Evolutionary conservation across 495 filamentous ascomycete genomes (phyloP).

Genomic region (Hypoxylon crocopeplum): DNA sequence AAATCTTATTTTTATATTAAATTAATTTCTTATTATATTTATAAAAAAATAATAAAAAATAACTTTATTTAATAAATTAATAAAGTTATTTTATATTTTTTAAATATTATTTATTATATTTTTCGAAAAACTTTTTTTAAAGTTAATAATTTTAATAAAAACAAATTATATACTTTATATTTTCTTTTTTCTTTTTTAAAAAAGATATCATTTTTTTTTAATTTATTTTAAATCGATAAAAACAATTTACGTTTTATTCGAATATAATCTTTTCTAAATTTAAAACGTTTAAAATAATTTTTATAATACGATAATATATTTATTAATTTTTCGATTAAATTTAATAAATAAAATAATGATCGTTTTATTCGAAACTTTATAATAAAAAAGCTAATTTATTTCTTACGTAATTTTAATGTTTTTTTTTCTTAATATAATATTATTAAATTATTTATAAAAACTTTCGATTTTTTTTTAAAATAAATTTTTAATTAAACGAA

Average conservation of each 20-base stretch:
- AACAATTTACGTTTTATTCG: not conserved
- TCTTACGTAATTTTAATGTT: not conserved
- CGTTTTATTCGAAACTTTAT: not conserved
- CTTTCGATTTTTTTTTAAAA: not conserved
- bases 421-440: constrained; percentile 1
- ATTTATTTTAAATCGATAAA: not conserved
- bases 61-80: no score
- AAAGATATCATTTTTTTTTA: no score
- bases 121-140: no score
- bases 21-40: no score
- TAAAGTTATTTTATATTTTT: no score
- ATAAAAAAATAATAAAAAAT: no score
- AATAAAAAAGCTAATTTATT: not conserved
- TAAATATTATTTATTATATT: no score
- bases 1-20: no score
- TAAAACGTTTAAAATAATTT: not conserved
- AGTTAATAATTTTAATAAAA: no score
- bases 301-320: no score
- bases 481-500: not conserved
- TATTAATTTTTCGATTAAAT: not conserved
- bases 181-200: no score
- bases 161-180: no score
- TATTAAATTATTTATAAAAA: constrained; percentile 18
- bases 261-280: not conserved
- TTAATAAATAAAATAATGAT: not conserved